Conservation (phyloP, 2,329 filamentous ascomycete genomes). For the Westerdykella ornata region DNA sequence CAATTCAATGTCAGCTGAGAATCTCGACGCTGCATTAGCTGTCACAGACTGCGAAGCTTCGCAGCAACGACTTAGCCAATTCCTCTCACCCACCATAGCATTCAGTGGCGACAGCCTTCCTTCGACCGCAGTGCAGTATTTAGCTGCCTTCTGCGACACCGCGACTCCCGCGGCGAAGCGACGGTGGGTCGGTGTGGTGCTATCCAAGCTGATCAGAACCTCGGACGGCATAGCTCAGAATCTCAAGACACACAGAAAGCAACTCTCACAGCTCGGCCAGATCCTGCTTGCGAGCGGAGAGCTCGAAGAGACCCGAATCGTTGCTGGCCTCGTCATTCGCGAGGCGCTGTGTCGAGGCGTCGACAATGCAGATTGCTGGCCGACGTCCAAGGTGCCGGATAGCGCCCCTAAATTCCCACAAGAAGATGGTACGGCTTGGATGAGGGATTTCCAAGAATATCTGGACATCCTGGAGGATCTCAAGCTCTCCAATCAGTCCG, state of each 20-base stretch:
- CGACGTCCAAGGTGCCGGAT: conserved; percentile 16
- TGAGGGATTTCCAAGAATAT: conserved; percentile 22
- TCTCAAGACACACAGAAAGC: conserved; percentile 8
- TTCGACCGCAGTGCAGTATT: conserved; percentile 16
- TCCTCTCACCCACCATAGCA: conserved; percentile 10
- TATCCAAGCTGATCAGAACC: conserved; percentile 21
- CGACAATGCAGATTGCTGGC: conserved; percentile 24
- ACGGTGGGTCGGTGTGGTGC: conserved; percentile 29
- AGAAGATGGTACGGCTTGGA: conserved; percentile 16
- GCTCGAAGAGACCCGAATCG: conserved; percentile 25
- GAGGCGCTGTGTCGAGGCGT: conserved; percentile 18
- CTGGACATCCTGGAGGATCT: conserved; percentile 20
- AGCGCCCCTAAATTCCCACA: conserved; percentile 21
- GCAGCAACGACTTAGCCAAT: conserved; percentile 10
- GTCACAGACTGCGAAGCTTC: conserved; percentile 17
- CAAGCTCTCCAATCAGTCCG: not conserved
- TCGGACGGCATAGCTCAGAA: conserved; percentile 13
- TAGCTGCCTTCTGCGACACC: conserved; percentile 23
- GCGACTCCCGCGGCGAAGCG: conserved; percentile 12
- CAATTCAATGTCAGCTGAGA: conserved; percentile 2
- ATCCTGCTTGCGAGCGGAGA: conserved; percentile 18
- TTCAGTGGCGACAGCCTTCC: conserved; percentile 9
- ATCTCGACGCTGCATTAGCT: conserved; percentile 17
- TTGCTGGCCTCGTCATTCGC: conserved; percentile 28
- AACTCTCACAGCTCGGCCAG: conserved; percentile 17